Evolutionary conservation across 2,329 filamentous ascomycete species (phyloP).

Genomic region (Periconia sp.): DNA sequence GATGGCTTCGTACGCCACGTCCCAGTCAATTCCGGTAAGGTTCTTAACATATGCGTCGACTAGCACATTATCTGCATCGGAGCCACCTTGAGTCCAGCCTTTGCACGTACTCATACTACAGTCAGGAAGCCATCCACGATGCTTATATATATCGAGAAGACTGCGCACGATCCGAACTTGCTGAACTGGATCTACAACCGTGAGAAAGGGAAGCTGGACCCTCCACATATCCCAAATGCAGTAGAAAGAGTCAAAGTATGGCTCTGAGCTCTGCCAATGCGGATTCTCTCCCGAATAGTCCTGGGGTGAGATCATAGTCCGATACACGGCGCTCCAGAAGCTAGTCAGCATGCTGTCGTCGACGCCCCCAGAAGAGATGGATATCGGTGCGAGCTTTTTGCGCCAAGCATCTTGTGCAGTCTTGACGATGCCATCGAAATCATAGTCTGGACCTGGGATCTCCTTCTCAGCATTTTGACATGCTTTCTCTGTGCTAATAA

Average conservation of each 20-base stretch:
- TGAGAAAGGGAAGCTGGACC: slow-evolving; percentile 68
- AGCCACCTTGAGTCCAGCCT: slow-evolving; percentile 77
- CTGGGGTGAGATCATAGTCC: slow-evolving; percentile 54
- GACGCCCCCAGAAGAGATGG: slow-evolving; percentile 43
- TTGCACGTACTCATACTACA: slow-evolving; percentile 79
- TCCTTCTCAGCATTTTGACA: slow-evolving; percentile 72
- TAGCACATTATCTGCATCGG: slow-evolving; percentile 75
- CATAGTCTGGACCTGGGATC: slow-evolving; percentile 64
- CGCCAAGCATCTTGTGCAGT: slow-evolving; percentile 51
- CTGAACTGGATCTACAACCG: slow-evolving; percentile 68
- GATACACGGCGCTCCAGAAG: slow-evolving; percentile 55
- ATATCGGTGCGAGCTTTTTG: slow-evolving; percentile 47
- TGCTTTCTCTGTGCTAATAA: slow-evolving; percentile 69
- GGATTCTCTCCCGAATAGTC: slow-evolving; percentile 57
- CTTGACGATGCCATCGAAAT: slow-evolving; percentile 62
- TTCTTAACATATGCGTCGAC: slow-evolving; percentile 75
- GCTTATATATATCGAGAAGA: slow-evolving; percentile 73
- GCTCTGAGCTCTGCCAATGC: slow-evolving; percentile 51
- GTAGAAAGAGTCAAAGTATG: slow-evolving; percentile 63
- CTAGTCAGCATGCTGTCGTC: slow-evolving; percentile 45
- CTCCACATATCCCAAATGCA: slow-evolving; percentile 61
- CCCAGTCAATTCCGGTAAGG: slow-evolving; percentile 54
- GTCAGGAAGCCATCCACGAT: slow-evolving; percentile 76
- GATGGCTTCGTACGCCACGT: slow-evolving; percentile 44
- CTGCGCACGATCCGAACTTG: slow-evolving; percentile 72